Conservation (phyloP, 768 basidiomycete species). For the Exsudoporus frostii region DNA sequence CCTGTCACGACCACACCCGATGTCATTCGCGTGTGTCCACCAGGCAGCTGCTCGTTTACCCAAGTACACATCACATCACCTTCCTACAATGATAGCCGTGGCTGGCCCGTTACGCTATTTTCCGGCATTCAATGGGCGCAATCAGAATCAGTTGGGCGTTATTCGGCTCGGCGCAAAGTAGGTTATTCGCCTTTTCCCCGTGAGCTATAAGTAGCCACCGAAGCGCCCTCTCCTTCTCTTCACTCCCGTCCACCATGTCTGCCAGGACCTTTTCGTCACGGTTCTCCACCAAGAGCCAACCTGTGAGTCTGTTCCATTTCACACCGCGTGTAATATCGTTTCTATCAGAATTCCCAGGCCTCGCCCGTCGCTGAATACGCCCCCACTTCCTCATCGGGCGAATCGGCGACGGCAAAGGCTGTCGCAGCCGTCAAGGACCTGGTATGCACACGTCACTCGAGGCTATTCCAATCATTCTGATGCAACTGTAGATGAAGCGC, state of each 20-base stretch:
- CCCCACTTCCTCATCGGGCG: constrained; percentile 4
- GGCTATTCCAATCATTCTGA: background rate
- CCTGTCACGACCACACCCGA: no score
- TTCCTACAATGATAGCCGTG: background rate
- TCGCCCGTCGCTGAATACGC: constrained; percentile 14
- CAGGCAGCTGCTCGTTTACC: no score
- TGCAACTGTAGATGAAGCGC: constrained; percentile 25
- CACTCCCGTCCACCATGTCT: constrained; percentile 21
- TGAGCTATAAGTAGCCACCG: constrained; percentile 27
- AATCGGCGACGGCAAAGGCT: constrained; percentile 23
- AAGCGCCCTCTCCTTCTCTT: background rate
- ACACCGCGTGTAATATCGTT: background rate
- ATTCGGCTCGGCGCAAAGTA: constrained; percentile 22
- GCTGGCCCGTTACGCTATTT: constrained; percentile 6
- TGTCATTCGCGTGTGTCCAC: no score
- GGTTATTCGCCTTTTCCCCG: constrained; percentile 14
- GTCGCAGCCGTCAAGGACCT: constrained; percentile 29
- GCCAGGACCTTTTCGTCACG: constrained; percentile 30
- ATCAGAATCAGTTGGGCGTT: constrained; percentile 10
- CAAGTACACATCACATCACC: no score
- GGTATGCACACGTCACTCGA: constrained; percentile 8
- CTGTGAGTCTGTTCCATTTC: constrained; percentile 16
- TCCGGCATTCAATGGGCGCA: background rate
- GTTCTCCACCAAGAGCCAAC: constrained; percentile 26
- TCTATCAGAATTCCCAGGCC: constrained; percentile 5